Evolutionary conservation across 306 rosid species (phyloP).

Genomic region (cucumber (Cucumis sativus)): DNA sequence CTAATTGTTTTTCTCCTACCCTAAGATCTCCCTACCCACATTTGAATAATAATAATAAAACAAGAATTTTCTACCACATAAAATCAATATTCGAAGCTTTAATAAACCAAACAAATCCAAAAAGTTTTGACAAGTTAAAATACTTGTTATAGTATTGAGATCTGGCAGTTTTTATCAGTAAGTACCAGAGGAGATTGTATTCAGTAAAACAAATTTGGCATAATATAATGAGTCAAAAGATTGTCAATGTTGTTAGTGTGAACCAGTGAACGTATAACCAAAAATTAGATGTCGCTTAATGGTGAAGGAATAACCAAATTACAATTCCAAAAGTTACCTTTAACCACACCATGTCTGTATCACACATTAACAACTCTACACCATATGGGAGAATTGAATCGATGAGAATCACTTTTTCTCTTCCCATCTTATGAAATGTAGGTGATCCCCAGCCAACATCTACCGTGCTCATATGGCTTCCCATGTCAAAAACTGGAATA

Average conservation of each 20-base stretch:
- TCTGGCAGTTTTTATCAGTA: not conserved
- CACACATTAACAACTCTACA: conserved; percentile 88
- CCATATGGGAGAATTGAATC: conserved; percentile 79
- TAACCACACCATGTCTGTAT: conserved; percentile 99
- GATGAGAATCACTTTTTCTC: conserved; percentile 83
- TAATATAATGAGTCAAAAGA: not conserved
- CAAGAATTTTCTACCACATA: not conserved
- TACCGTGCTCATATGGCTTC: conserved; percentile 88
- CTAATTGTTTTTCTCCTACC: not conserved
- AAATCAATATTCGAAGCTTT: not conserved
- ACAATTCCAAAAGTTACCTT: conserved; percentile 38
- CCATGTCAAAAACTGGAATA: conserved; percentile 92
- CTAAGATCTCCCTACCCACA: not conserved
- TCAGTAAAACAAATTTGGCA: not conserved
- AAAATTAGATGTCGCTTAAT: not conserved
- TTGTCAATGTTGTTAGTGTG: not conserved
- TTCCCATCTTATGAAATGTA: conserved; percentile 94
- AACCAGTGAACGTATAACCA: not conserved
- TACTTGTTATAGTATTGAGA: not conserved
- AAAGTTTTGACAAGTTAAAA: not conserved
- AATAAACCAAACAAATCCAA: not conserved
- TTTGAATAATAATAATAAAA: not conserved
- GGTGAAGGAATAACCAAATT: not conserved
- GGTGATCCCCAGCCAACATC: conserved; percentile 99
- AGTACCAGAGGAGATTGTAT: not conserved